A percentile compares a stretch with the other conserved stretches of the same genome.
These are phyloP conservation scores for Debaryomyces psychrophilus DNA, from an alignment of 1,139 yeast genomes.

Conservation along the genomic window DNA sequence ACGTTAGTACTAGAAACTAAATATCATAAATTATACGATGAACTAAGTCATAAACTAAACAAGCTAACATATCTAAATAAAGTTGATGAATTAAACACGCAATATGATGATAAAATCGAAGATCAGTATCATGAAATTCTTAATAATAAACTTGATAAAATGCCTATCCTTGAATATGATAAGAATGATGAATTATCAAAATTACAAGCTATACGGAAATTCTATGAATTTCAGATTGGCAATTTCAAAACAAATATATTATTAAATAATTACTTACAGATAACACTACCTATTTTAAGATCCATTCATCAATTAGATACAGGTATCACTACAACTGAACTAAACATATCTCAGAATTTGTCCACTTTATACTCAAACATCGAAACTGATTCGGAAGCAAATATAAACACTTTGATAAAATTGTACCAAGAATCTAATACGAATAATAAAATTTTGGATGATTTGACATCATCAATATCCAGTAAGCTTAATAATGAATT, in stretches of 20 bases:
- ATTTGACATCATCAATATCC: slow-evolving; percentile 8
- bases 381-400: slow-evolving; percentile 16
- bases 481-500: slow-evolving; percentile 14
- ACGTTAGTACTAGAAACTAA: slow-evolving; percentile 23
- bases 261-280: slow-evolving; percentile 29
- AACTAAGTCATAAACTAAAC: slow-evolving; percentile 30
- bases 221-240: slow-evolving; percentile 25
- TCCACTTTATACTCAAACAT: slow-evolving; percentile 23
- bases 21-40: slow-evolving; percentile 25
- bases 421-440: slow-evolving; percentile 18
- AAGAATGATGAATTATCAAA: slow-evolving; percentile 8
- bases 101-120: slow-evolving; percentile 18
- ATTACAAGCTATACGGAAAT: slow-evolving; percentile 21
- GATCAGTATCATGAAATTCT: slow-evolving; percentile 16
- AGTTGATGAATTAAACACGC: slow-evolving; percentile 21
- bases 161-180: neutral
- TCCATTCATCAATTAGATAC: slow-evolving; percentile 35
- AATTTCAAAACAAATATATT: slow-evolving; percentile 30
- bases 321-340: slow-evolving; percentile 35
- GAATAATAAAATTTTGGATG: slow-evolving; percentile 11
- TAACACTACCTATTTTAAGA: slow-evolving; percentile 34
- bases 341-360: slow-evolving; percentile 29
- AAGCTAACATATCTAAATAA: slow-evolving; percentile 34
- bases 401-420: slow-evolving; percentile 22
- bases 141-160: slow-evolving; percentile 1